Evolutionary conservation across 1,284 basidiomycete species (phyloP), one percentile per base, ranked within the genome.

Genomic region (Trichosporon asahii): DNA sequence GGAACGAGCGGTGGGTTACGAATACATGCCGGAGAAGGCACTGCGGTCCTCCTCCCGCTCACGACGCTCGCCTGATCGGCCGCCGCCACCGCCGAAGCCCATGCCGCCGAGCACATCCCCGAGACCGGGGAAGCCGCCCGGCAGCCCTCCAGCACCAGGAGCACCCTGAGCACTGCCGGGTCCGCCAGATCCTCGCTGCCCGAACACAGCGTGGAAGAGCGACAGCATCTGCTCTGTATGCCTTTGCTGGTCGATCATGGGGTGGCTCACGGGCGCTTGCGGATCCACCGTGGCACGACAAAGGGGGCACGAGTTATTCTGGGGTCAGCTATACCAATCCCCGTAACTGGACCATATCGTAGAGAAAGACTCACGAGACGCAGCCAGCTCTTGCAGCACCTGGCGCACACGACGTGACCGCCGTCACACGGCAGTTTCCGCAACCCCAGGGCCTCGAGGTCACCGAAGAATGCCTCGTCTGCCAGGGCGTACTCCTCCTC

Each of bases 1-100:
- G 35, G 11, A 27, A 9, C 29, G 25, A 25, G 53, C 9, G 15
- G 46, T 33, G 31, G 31, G 70, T 85, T 93, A 60, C 93, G 93
- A 80, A 82, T 85, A 70, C 69, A 70, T 70, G 37, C 69, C 66
- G 2, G 64, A 31, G 40, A 63, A 67, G 46, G 64, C 82, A 86
- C 88, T 18, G 23, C 21, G 37, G 37, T 69, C 70, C 9, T 66
- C 65, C 27, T 53, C 57, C 53, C 27, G 12, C 29, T 61, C 27
- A 29, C 57, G 33, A 29, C 23, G 25, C 27, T 31, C 3, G 27
- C 25, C 15, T 61, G 57, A 3, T 7, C 57, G 57, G 27, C 29
- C 29, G 6, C 57, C 29, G 29, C 15, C 8, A 0, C 25, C 29
- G 18, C 49, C 49, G 21, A 21, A n/a, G 49, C 49, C 49, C n/a